These are phyloP conservation scores for Zanthoxylum bungeanum DNA, from an alignment of 345 rosid species.

Conservation along the genomic window DNA sequence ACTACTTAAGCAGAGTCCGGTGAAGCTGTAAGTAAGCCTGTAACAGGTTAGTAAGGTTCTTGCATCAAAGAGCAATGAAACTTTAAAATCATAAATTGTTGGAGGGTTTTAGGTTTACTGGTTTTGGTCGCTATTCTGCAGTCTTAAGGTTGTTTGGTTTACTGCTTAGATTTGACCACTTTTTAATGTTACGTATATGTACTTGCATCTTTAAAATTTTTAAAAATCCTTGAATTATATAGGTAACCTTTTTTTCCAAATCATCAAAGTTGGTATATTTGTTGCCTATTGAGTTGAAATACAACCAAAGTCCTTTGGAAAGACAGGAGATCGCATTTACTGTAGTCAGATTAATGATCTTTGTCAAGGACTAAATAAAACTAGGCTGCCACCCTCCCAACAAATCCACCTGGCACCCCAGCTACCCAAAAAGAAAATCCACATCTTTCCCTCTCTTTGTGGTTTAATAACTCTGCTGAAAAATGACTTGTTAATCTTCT, in stretches of 20 bases:
- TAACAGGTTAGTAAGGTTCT: conserved; percentile 4
- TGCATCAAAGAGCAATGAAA: background rate
- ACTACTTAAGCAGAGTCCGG: conserved; percentile 10
- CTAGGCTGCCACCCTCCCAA: too few species aligned
- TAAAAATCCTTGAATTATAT: background rate
- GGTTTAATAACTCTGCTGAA: background rate
- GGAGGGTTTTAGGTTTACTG: background rate
- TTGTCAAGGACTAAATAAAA: background rate
- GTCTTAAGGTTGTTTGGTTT: background rate
- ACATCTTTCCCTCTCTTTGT: background rate
- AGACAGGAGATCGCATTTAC: background rate
- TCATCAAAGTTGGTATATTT: too few species aligned
- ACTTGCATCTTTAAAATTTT: background rate
- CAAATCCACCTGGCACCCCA: background rate
- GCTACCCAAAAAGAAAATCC: background rate
- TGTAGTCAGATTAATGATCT: background rate
- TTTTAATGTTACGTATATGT: background rate
- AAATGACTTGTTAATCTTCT: background rate
- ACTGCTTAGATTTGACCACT: background rate
- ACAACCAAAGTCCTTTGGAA: background rate
- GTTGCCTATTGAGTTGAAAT: background rate
- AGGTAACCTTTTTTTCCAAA: background rate
- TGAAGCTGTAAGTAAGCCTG: too few species aligned
- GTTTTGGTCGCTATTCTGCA: background rate
- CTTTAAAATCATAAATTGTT: background rate